These are phyloP conservation scores for Gnaphalium uliginosum DNA, from an alignment of 129 eudicot genomes.

Conservation along the genomic window DNA sequence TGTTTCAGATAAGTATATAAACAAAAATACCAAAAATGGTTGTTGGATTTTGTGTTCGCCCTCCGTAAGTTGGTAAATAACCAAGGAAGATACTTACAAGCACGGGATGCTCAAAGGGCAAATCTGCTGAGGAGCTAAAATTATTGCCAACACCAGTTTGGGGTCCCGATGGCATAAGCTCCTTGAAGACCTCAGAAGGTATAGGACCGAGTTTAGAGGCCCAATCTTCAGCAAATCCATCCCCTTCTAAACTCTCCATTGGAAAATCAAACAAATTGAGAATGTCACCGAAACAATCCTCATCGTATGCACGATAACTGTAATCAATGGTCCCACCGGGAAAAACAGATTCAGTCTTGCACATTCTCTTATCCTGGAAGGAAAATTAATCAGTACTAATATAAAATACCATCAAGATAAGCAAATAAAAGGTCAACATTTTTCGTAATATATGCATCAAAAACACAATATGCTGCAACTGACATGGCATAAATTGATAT, in stretches of 20 bases:
- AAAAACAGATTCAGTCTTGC: conserved; percentile 38
- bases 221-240: conserved; percentile 56
- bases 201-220: conserved; percentile 62
- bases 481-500: background rate
- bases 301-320: conserved; percentile 26
- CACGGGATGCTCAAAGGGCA: conserved; percentile 31
- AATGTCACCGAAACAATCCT: conserved; percentile 41
- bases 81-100: conserved; percentile 29
- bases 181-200: conserved; percentile 46
- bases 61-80: background rate
- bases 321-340: conserved; percentile 37
- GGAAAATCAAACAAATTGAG: conserved; percentile 58
- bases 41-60: background rate
- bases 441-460: background rate
- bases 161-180: conserved; percentile 30
- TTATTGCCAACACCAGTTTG: conserved; percentile 29
- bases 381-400: conserved; percentile 5
- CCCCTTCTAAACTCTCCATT: conserved; percentile 63
- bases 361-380: conserved; percentile 49
- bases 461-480: background rate
- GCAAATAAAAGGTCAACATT: background rate
- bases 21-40: background rate
- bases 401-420: background rate
- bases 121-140: conserved; percentile 19
- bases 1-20: background rate